Base-by-base conservation (phyloP, 2,329 filamentous ascomycete species). In the Neofusicoccum kwambonambiense region DNA sequence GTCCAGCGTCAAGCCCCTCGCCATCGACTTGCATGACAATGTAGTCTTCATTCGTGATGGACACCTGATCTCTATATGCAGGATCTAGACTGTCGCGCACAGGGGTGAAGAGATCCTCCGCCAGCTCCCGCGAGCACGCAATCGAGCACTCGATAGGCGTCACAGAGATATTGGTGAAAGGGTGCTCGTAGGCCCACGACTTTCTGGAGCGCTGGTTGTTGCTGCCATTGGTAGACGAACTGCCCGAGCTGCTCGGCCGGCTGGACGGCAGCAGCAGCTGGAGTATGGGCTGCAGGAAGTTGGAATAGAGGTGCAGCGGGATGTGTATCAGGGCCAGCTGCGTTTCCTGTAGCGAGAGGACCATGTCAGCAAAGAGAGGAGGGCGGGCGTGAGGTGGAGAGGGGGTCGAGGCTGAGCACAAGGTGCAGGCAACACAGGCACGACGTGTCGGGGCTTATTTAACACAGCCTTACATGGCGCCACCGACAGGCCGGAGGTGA, bases 141-240 rank as follows among this genome's bases (percentile, higher is more conserved):
- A 99, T 86, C 3, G 93, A 97, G 79, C 92, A 96, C 78, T 97
- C 95, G 64, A 96, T 86, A 0, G 93, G 92, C 0, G 93, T 98
- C 72, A 98, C 86, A 68, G 92, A 96, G 70, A 99, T 88, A 77
- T 98, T 98, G 75, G 97, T 85, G 77, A 99, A 98, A 50, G 88
- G 88, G 77, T 95, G 90, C 73, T 82, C 81, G 68, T 76, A 81
- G 15, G 78, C 79, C 83, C 79, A 83, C 15, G 76, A 74, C 64
- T 74, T 77, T 27, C 72, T 73, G 17, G 74, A 70, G 62, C 73
- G 74, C 8, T 75, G 73, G 9, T 15, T 19, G 31, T 17, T 47
- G 41, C 73, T 73, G 34, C 73, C 74, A 51, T 73, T 70, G 9
- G 56, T 60, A 9, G 41, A 45, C 31, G 69, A 70, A 63, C 74